Percentiles rank a stretch among this genome's conserved stretches.
Evolutionary conservation across 2,329 filamentous ascomycete species (phyloP).

Genomic region (Colletotrichum tabaci): DNA sequence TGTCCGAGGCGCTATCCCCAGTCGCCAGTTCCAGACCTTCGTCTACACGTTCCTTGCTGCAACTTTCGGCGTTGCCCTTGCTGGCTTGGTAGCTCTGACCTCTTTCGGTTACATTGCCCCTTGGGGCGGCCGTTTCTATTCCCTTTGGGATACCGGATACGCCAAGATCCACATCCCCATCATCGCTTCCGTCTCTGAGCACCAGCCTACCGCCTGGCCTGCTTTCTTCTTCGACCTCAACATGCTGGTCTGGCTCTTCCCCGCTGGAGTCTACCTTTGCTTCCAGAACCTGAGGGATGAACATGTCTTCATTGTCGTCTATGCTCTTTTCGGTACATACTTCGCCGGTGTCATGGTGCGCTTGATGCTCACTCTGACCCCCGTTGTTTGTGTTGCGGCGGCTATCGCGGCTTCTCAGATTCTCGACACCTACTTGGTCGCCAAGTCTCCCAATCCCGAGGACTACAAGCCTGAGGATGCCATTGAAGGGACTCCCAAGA

Average conservation of each 20-base stretch:
- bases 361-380: slow-evolving; percentile 97
- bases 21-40: slow-evolving; percentile 94
- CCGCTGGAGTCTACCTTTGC: slow-evolving; percentile 97
- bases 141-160: slow-evolving; percentile 98
- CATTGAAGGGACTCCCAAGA: slow-evolving; percentile 71
- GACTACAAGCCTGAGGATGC: slow-evolving; percentile 53
- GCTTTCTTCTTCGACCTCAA: slow-evolving; percentile 99
- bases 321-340: slow-evolving; percentile 96
- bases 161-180: slow-evolving; percentile 99
- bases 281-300: slow-evolving; percentile 95
- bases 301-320: slow-evolving; percentile 98
- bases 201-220: slow-evolving; percentile 98
- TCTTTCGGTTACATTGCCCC: slow-evolving; percentile 93
- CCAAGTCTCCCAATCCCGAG: slow-evolving; percentile 71
- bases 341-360: slow-evolving; percentile 99
- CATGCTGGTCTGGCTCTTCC: slow-evolving; percentile 99
- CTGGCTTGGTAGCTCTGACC: slow-evolving; percentile 87
- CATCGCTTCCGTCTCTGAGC: slow-evolving; percentile 99
- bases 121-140: slow-evolving; percentile 99
- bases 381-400: slow-evolving; percentile 94
- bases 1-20: slow-evolving; percentile 87
- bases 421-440: slow-evolving; percentile 85
- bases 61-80: slow-evolving; percentile 80
- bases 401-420: slow-evolving; percentile 91
- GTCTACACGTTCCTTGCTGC: slow-evolving; percentile 82